Evolutionary conservation across 2,329 filamentous ascomycete genomes (phyloP).

Genomic region (Zelopaecilomyces penicillatus): DNA sequence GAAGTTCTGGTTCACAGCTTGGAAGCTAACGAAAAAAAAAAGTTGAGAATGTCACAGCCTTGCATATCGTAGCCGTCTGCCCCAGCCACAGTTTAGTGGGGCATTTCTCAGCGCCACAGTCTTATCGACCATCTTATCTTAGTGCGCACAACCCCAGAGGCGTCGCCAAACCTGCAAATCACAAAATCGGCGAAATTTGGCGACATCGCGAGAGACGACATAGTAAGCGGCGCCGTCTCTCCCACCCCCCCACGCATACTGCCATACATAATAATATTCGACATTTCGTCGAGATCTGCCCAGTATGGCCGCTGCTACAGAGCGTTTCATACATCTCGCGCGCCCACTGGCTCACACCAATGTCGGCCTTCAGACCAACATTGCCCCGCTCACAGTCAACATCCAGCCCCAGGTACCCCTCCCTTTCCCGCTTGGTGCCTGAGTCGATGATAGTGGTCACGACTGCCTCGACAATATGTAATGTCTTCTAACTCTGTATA

Average conservation of each 20-base stretch:
- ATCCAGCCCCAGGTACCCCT: slow-evolving; percentile 81
- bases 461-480: not conserved
- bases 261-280: not conserved
- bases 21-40: not conserved
- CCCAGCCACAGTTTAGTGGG: slow-evolving; percentile 27
- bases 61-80: slow-evolving; percentile 17
- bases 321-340: slow-evolving; percentile 90
- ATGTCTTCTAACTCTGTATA: not conserved
- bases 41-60: slow-evolving; percentile 22
- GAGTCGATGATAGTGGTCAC: not conserved
- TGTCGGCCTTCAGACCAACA: slow-evolving; percentile 72
- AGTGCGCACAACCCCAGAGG: slow-evolving; percentile 45
- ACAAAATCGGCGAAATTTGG: slow-evolving; percentile 35
- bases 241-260: slow-evolving; percentile 8
- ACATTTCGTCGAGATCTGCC: slow-evolving; percentile 24
- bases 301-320: slow-evolving; percentile 72
- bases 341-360: slow-evolving; percentile 79
- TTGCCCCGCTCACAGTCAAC: slow-evolving; percentile 85
- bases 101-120: slow-evolving; percentile 20
- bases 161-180: slow-evolving; percentile 33
- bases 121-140: slow-evolving; percentile 40
- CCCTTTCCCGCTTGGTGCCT: slow-evolving; percentile 5
- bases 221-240: slow-evolving; percentile 16
- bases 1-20: slow-evolving; percentile 5
- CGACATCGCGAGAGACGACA: slow-evolving; percentile 23